phyloP scores from a whole-genome alignment of 2,329 filamentous ascomycete genomes.

The Huntiella abstrusa region DNA sequence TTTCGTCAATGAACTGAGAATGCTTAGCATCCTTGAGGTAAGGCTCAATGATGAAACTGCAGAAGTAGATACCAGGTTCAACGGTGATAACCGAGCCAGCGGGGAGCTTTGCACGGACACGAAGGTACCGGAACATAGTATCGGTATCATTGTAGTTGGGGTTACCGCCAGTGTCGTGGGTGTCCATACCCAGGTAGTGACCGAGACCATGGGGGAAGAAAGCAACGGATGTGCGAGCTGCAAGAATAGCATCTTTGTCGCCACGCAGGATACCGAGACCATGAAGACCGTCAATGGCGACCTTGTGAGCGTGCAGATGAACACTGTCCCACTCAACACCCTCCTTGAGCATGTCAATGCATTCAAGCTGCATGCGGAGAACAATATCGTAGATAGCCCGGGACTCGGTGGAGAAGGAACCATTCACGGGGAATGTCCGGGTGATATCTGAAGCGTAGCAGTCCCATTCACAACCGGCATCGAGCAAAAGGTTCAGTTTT shows the following conservation, averaged over 20 bases:
- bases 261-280: constrained; percentile 54
- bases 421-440: constrained; percentile 66
- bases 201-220: constrained; percentile 87
- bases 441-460: constrained; percentile 62
- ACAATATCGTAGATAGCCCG: constrained; percentile 68
- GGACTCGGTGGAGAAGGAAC: constrained; percentile 50
- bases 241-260: constrained; percentile 51
- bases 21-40: constrained; percentile 56
- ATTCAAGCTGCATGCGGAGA: constrained; percentile 67
- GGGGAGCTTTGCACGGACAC: constrained; percentile 57
- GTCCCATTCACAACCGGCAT: constrained; percentile 61
- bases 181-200: constrained; percentile 84
- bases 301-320: constrained; percentile 58
- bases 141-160: constrained; percentile 64
- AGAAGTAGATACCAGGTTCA: constrained; percentile 89
- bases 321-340: constrained; percentile 67
- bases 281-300: constrained; percentile 65
- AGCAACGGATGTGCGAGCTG: constrained; percentile 61
- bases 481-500: constrained; percentile 65
- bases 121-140: constrained; percentile 68
- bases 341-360: constrained; percentile 51
- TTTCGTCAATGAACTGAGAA: constrained; percentile 55
- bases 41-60: constrained; percentile 68
- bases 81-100: constrained; percentile 78
- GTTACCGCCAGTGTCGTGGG: constrained; percentile 69